Evolutionary conservation across 768 basidiomycete species (phyloP).

Genomic region (Mycena olivaceomarginata): DNA sequence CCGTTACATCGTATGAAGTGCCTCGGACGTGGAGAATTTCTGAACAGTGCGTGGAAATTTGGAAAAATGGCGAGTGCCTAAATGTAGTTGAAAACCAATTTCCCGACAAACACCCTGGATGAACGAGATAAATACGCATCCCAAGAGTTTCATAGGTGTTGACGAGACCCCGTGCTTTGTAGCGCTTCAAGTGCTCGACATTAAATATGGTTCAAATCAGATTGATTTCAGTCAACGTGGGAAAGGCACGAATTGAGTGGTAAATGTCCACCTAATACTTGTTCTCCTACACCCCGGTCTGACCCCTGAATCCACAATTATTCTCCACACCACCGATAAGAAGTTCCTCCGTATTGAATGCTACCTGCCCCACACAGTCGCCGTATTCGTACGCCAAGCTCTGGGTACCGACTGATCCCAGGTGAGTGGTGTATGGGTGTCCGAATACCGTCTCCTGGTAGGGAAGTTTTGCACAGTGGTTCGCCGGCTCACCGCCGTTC

Average conservation of each 20-base stretch:
- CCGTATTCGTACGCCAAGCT: background rate
- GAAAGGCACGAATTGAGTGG: slow-evolving; percentile 1
- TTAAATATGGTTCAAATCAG: slow-evolving; percentile 10
- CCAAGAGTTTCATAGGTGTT: background rate
- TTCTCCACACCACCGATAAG: slow-evolving; percentile 8
- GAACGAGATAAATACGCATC: no score
- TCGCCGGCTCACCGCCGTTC: slow-evolving; percentile 14
- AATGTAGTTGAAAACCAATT: no score
- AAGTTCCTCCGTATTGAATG: background rate
- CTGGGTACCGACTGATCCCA: background rate
- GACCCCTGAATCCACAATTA: slow-evolving; percentile 16
- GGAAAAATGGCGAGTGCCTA: no score
- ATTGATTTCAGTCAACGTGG: slow-evolving; percentile 3
- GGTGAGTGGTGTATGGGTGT: slow-evolving; percentile 7
- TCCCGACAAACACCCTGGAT: no score
- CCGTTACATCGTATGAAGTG: no score
- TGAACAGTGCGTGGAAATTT: background rate
- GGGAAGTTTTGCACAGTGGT: slow-evolving; percentile 11
- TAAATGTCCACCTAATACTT: background rate
- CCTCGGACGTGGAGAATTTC: background rate
- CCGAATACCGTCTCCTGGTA: slow-evolving; percentile 12
- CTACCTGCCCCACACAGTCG: background rate
- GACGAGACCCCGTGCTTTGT: background rate
- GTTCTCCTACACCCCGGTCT: slow-evolving; percentile 9
- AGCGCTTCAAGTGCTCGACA: background rate